Evolutionary conservation across 2,329 filamentous ascomycete species (phyloP).

Genomic region (Microsporum audouinii): DNA sequence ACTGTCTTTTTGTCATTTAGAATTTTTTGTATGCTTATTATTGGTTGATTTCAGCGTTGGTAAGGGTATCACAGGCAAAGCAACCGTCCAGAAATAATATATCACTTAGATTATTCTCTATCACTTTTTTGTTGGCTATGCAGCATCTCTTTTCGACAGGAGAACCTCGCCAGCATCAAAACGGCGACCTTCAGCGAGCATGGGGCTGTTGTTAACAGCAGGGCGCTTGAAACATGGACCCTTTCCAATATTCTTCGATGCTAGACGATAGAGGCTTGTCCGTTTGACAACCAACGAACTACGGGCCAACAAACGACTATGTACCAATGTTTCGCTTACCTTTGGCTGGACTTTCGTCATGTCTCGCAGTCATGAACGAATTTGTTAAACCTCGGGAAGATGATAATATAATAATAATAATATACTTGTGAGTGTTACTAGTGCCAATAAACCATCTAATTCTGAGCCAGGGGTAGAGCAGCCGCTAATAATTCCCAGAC

Average conservation of each 20-base stretch:
- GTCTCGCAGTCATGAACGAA: not conserved
- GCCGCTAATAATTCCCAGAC: conserved; percentile 2
- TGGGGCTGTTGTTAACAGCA: not conserved
- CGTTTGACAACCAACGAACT: not conserved
- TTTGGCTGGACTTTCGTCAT: not conserved
- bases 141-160: not conserved
- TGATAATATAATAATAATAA: not conserved
- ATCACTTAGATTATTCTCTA: not conserved
- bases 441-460: not conserved
- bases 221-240: not conserved
- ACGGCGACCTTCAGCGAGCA: not conserved
- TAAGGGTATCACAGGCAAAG: not conserved
- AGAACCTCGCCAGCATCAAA: not conserved
- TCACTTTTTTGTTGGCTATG: not conserved
- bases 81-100: not conserved
- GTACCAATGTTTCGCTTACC: not conserved
- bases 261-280: not conserved
- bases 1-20: not conserved
- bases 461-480: not conserved
- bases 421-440: not conserved
- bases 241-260: not conserved
- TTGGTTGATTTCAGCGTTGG: conserved; percentile 1
- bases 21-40: not conserved
- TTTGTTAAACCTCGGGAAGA: not conserved
- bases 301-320: not conserved